A percentile compares a stretch with the other conserved stretches of the same genome.
Conservation (phyloP, 805 yeast genomes). For the Saccharomycopsis fermentans region DNA sequence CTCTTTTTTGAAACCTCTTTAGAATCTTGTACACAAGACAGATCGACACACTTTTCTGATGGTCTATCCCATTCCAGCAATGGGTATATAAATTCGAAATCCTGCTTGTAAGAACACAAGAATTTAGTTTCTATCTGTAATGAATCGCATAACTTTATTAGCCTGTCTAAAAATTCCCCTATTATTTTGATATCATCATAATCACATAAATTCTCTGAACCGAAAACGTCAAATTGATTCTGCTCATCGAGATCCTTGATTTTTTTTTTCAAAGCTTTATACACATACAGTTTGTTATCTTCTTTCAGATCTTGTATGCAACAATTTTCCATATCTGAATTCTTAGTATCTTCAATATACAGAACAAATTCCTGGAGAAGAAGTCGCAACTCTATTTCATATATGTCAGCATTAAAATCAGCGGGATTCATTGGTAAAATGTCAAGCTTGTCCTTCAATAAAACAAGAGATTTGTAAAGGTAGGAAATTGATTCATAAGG, state of each 20-base stretch:
- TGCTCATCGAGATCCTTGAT: neutral
- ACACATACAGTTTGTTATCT: neutral
- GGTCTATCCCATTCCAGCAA: too few relatives aligned
- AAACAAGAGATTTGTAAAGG: neutral
- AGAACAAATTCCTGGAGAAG: neutral
- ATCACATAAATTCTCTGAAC: too few relatives aligned
- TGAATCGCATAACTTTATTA: too few relatives aligned
- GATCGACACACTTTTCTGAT: too few relatives aligned
- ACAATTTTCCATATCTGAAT: neutral
- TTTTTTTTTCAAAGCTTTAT: neutral
- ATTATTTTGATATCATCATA: too few relatives aligned
- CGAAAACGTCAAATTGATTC: neutral
- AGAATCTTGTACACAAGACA: too few relatives aligned
- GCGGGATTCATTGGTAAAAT: too few relatives aligned
- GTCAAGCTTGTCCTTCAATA: neutral
- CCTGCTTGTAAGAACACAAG: too few relatives aligned
- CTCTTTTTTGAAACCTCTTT: too few relatives aligned
- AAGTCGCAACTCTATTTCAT: neutral
- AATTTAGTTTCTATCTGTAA: too few relatives aligned
- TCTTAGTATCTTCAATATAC: neutral
- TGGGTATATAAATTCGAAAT: too few relatives aligned
- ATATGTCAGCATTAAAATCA: neutral
- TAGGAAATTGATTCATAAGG: neutral
- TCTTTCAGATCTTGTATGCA: neutral
- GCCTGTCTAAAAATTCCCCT: too few relatives aligned